Conservation (phyloP, 768 basidiomycete species). For the Tylopilus plumbeoviolaceoides region DNA sequence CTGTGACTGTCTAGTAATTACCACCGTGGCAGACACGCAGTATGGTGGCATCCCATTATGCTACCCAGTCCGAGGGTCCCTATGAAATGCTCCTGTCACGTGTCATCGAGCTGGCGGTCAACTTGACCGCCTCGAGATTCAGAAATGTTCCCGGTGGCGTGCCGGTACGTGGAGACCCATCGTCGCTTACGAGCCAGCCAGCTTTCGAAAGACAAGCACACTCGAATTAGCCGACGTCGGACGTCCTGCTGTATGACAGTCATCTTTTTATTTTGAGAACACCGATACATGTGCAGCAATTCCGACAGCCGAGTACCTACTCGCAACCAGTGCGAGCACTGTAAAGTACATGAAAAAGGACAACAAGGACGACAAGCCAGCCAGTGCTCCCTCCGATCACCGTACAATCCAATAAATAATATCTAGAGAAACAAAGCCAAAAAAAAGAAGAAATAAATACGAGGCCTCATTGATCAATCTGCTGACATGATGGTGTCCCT, state of each 20-base stretch:
- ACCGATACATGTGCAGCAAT: background rate
- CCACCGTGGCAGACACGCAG: too few species aligned
- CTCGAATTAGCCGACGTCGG: background rate
- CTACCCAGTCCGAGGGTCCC: too few species aligned
- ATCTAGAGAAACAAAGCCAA: too few species aligned
- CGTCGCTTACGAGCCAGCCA: too few species aligned
- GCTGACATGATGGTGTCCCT: constrained; percentile 32
- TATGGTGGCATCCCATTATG: too few species aligned
- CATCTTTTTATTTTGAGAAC: background rate
- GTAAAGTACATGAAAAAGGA: background rate
- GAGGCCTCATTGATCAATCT: background rate
- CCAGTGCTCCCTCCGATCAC: background rate
- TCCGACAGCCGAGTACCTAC: background rate
- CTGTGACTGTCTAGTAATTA: too few species aligned
- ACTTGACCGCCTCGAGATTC: too few species aligned
- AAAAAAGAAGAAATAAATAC: background rate
- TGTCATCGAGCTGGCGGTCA: too few species aligned
- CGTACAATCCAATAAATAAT: too few species aligned
- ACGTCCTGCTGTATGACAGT: background rate
- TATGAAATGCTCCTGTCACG: too few species aligned
- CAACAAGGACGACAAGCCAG: background rate
- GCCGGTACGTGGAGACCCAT: too few species aligned
- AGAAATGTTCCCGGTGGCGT: too few species aligned
- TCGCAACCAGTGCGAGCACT: background rate
- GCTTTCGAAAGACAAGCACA: background rate